Evolutionary conservation across 495 filamentous ascomycete genomes (phyloP).

Genomic region (Penicillium desertorum): DNA sequence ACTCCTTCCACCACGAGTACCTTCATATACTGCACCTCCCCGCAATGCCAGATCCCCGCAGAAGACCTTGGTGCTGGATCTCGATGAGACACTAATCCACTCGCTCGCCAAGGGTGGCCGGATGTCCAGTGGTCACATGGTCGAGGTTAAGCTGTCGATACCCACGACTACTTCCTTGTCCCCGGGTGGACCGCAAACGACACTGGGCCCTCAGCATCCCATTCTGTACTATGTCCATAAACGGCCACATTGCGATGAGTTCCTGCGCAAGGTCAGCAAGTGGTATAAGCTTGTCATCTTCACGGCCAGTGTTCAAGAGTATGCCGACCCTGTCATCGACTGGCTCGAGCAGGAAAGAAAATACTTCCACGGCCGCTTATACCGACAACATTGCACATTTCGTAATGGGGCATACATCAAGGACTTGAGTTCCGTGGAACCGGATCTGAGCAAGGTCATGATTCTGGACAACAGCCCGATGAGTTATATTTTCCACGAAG

Average conservation of each 20-base stretch:
- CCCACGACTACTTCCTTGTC: conserved; percentile 58
- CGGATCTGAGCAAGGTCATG: conserved; percentile 95
- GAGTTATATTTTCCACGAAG: conserved; percentile 99
- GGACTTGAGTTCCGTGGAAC: conserved; percentile 92
- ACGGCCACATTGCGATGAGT: conserved; percentile 94
- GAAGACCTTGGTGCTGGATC: conserved; percentile 92
- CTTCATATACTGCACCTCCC: conserved; percentile 66
- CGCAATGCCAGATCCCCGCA: conserved; percentile 53
- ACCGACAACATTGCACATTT: conserved; percentile 93
- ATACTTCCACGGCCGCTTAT: conserved; percentile 88
- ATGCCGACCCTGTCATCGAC: conserved; percentile 98
- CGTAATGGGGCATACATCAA: conserved; percentile 97
- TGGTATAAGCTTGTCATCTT: conserved; percentile 99
- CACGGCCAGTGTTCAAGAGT: conserved; percentile 96
- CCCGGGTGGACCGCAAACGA: conserved; percentile 59
- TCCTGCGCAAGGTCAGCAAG: conserved; percentile 88
- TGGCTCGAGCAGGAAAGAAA: conserved; percentile 97
- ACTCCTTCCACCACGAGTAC: conserved; percentile 79
- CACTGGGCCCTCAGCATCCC: conserved; percentile 82
- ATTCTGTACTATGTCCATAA: conserved; percentile 99
- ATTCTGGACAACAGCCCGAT: conserved; percentile 97
- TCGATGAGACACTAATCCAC: conserved; percentile 97
- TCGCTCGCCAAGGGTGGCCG: conserved; percentile 93
- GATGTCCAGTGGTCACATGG: conserved; percentile 97
- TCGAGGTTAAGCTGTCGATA: conserved; percentile 86